Evolutionary conservation across 1,139 yeast species (phyloP), one percentile per base, ranked within the genome.

Genomic region (Nakaseomyces uthaithaninus): DNA sequence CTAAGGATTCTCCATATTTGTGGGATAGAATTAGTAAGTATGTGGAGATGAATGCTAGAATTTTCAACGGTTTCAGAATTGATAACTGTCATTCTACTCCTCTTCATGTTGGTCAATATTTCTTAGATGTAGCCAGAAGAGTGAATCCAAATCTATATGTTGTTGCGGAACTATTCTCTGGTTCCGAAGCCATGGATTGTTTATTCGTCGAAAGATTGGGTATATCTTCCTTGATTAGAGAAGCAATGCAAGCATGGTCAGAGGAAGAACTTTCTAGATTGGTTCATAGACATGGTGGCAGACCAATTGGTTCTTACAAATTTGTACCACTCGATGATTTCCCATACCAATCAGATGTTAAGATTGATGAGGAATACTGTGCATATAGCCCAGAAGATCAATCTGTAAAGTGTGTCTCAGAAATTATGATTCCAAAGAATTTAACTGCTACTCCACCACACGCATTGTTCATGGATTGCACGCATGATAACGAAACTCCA

Each of bases 61-160:
- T 78, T 7, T 91, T 89, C 55, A 76, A 80, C 55, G 97, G 97
- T 2, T 83, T 91, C 60, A 74, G 98, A 59, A 82, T 91, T 47
- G 98, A 91, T 57, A 91, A 91, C 55, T 86, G 95, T 54, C 97
- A 91, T 57, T 86, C 96, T 0, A 91, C 98, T 1, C 98, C 98
- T 11, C 60, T 91, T 35, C 95, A 86, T 62, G 97, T 91, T 31
- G 98, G 95, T 27, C 94, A 86, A 57, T 76, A 77, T 42, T 72
- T 89, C 52, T 70, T 91, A 44, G 97, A 89, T 63, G 79, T 82
- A 43, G 98, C 98, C 0, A 77, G 98, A 58, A 67, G 68, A 34
- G 80, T 80, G 18, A 81, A 91, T 48, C 94, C 95, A 4, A 77
- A 91, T 52, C 66, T 91, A 34, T 91, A 89, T 55, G 87, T 89